Percentiles rank a stretch among this genome's conserved stretches.
These are phyloP conservation scores for Ilyonectria sp. DNA, from an alignment of 2,329 filamentous ascomycete genomes.

Conservation along the genomic window DNA sequence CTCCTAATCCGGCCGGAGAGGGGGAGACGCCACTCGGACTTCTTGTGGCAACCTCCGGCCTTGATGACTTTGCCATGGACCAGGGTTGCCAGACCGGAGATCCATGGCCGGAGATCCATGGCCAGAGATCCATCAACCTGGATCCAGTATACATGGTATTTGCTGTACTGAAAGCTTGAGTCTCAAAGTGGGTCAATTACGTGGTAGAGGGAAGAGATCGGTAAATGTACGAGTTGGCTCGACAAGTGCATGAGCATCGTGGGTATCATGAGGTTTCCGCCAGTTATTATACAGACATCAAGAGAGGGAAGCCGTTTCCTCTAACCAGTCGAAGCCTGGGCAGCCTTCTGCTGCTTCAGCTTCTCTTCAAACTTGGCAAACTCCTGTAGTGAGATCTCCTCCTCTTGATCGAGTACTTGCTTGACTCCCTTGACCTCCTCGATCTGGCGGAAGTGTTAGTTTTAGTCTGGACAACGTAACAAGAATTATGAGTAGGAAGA, in stretches of 20 bases:
- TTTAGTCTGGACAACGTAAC: background rate
- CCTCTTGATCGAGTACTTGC: conserved; percentile 92
- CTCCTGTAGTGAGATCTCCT: conserved; percentile 87
- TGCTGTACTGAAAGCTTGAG: background rate
- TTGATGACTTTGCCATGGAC: background rate
- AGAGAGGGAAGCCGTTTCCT: conserved; percentile 1
- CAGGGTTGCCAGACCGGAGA: background rate
- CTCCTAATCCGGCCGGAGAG: conserved; percentile 13
- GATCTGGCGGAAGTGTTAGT: conserved; percentile 72
- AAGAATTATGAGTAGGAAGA: background rate
- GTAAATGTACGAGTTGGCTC: conserved; percentile 18
- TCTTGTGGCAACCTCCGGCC: background rate
- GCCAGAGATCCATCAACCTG: background rate
- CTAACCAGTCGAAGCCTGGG: conserved; percentile 34
- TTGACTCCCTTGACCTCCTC: conserved; percentile 95
- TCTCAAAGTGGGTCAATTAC: background rate
- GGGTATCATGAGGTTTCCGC: conserved; percentile 47
- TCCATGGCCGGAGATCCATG: background rate
- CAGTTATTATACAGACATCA: conserved; percentile 43
- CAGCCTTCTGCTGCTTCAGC: conserved; percentile 68
- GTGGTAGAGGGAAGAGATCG: background rate
- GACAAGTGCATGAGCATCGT: conserved; percentile 33
- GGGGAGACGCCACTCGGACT: background rate
- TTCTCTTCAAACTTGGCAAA: conserved; percentile 97
- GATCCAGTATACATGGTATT: background rate